Evolutionary conservation across 129 eudicot genomes (phyloP).

Genomic region (Apium graveolens): DNA sequence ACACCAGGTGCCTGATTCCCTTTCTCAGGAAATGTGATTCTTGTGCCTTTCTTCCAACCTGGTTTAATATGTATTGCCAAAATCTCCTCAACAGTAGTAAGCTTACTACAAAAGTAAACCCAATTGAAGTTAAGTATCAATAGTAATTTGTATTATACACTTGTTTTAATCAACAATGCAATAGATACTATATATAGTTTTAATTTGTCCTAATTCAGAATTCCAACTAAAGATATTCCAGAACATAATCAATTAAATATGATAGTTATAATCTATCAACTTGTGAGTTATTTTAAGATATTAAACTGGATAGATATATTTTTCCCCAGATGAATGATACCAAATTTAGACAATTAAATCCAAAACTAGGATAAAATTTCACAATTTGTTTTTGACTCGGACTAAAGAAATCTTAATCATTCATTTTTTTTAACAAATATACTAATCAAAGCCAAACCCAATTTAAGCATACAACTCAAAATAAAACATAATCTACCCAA

Average conservation of each 20-base stretch:
- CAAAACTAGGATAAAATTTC: neutral
- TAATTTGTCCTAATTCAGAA: neutral
- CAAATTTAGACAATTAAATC: neutral
- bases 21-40: conserved; percentile 82
- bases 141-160: neutral
- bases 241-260: neutral
- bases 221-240: neutral
- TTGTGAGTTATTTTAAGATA: neutral
- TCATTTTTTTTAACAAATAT: neutral
- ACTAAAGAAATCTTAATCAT: neutral
- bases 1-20: conserved; percentile 72
- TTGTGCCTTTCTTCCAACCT: conserved; percentile 90
- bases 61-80: conserved; percentile 71
- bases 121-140: conserved; percentile 6
- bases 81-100: conserved; percentile 69
- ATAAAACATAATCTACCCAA: neutral
- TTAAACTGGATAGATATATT: neutral
- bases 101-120: conserved; percentile 47
- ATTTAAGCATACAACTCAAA: neutral
- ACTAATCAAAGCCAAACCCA: neutral
- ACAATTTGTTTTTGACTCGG: neutral
- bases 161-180: neutral
- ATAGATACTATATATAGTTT: neutral
- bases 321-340: neutral
- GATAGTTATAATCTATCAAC: no score